Evolutionary conservation across 768 basidiomycete species (phyloP).

Genomic region (Favolaschia claudopus): DNA sequence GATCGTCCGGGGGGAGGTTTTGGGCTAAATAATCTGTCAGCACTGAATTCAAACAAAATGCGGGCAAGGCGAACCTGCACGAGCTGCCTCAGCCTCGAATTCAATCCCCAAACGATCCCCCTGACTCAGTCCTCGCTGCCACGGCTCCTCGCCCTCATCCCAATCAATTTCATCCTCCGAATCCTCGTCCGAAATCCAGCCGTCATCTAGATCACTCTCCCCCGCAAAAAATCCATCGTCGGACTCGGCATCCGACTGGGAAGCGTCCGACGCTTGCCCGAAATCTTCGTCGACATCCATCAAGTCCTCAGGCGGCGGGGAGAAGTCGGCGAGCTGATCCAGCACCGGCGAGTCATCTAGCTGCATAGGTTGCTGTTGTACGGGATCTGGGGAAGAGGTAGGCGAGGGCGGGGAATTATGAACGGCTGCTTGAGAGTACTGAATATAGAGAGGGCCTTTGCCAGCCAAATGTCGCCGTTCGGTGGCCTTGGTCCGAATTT

Average conservation of each 20-base stretch:
- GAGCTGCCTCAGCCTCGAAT: conserved; percentile 12
- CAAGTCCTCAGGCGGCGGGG: no score
- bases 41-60: not conserved
- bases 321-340: no score
- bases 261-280: not conserved
- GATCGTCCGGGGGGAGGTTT: not conserved
- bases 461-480: no score
- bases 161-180: not conserved
- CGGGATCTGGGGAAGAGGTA: no score
- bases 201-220: not conserved
- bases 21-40: not conserved
- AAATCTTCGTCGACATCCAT: not conserved
- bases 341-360: no score
- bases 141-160: conserved; percentile 12
- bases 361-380: no score
- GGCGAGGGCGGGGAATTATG: no score
- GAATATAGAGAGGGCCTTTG: no score
- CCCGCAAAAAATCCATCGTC: conserved; percentile 8
- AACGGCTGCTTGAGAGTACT: no score
- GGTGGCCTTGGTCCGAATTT: no score
- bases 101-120: conserved; percentile 9
- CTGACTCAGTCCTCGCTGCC: conserved; percentile 9
- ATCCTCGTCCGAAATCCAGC: conserved; percentile 9
- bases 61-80: not conserved
- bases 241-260: conserved; percentile 6